Evolutionary conservation across 345 rosid species (phyloP).

Genomic region (Moricandia arvensis): DNA sequence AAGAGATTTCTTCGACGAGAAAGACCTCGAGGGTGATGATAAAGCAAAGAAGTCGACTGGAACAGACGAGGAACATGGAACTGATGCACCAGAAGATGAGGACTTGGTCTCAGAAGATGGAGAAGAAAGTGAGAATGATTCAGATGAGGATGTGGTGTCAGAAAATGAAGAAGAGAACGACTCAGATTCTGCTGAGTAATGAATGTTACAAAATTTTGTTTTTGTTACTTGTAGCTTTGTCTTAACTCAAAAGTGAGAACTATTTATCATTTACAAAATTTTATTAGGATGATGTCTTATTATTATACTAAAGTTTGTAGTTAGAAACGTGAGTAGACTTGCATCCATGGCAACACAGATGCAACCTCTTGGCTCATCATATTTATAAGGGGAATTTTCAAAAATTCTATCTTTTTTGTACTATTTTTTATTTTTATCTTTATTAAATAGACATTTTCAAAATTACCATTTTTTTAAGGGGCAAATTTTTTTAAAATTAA

Average conservation of each 20-base stretch:
- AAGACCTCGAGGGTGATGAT: slow-evolving; percentile 47
- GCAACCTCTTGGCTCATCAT: too few species aligned
- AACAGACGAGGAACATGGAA: slow-evolving; percentile 17
- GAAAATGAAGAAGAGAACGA: slow-evolving; percentile 12
- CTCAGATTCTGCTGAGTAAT: slow-evolving; percentile 2
- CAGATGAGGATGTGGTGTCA: slow-evolving; percentile 10
- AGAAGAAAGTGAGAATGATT: slow-evolving; percentile 20
- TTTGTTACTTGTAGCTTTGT: not conserved
- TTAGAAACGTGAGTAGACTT: too few species aligned
- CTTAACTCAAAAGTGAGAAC: not conserved
- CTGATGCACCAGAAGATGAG: slow-evolving; percentile 20
- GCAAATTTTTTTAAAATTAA: too few species aligned
- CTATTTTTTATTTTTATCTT: too few species aligned
- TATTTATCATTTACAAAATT: too few species aligned
- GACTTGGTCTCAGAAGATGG: slow-evolving; percentile 18
- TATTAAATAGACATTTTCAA: too few species aligned
- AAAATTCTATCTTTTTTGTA: too few species aligned
- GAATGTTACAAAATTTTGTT: slow-evolving; percentile 13
- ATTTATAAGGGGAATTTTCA: too few species aligned
- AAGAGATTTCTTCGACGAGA: slow-evolving; percentile 62
- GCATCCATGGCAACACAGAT: too few species aligned
- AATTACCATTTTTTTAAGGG: too few species aligned
- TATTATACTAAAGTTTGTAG: too few species aligned
- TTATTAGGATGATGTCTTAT: too few species aligned
- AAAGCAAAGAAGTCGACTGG: slow-evolving; percentile 19